These are phyloP conservation scores for Emmonsia crescens DNA, from an alignment of 2,329 filamentous ascomycete genomes.

Conservation along the genomic window DNA sequence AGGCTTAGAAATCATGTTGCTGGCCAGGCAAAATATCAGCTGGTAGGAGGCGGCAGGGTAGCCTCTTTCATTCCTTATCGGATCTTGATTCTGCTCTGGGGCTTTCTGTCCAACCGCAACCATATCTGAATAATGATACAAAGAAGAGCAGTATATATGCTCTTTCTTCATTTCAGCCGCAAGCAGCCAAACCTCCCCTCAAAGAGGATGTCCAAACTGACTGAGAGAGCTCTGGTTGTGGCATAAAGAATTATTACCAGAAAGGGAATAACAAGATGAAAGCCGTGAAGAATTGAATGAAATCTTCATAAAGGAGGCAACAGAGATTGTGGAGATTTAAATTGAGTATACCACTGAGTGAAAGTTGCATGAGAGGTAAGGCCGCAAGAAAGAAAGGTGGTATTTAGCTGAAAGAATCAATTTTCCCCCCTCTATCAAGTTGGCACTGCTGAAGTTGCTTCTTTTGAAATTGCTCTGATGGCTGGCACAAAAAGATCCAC, in stretches of 20 bases:
- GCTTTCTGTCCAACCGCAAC: not conserved
- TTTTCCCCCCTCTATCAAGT: not conserved
- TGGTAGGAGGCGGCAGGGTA: not conserved
- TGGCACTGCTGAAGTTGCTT: not conserved
- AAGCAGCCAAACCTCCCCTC: not conserved
- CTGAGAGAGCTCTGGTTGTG: not conserved
- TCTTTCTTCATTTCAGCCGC: not conserved
- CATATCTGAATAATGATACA: not conserved
- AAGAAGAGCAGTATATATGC: not conserved
- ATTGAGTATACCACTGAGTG: not conserved
- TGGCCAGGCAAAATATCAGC: not conserved
- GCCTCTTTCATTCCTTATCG: not conserved
- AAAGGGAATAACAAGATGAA: not conserved
- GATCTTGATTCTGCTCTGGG: not conserved
- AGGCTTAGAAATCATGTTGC: not conserved
- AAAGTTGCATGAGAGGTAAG: not conserved
- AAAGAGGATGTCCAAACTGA: not conserved
- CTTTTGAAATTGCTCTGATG: no score
- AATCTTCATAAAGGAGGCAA: not conserved
- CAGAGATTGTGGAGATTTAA: not conserved
- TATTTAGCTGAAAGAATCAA: not conserved
- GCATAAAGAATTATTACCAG: not conserved
- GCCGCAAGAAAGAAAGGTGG: no score
- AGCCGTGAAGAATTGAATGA: not conserved
- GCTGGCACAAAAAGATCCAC: no score